These are phyloP conservation scores for Hypomontagnella submonticulosa DNA, from an alignment of 495 filamentous ascomycete genomes.

Conservation along the genomic window DNA sequence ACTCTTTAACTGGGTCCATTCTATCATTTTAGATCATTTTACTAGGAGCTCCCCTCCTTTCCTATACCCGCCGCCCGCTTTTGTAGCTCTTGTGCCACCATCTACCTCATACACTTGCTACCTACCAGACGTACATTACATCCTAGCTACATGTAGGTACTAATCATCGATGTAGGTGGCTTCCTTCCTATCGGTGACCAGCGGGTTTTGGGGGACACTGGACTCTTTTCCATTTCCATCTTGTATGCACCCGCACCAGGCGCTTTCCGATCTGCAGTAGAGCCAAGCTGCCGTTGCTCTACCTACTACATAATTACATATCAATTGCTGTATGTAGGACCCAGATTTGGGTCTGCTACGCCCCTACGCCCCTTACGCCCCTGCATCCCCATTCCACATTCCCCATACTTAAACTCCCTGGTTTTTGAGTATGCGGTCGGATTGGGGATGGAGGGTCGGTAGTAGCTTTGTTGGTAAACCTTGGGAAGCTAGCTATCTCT, in stretches of 20 bases:
- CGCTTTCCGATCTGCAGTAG: conserved; percentile 42
- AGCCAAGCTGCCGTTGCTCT: conserved; percentile 20
- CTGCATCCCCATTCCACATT: conserved; percentile 15
- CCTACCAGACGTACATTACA: conserved; percentile 1
- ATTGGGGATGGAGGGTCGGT: conserved; percentile 31
- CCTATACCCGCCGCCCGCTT: neutral
- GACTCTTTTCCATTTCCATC: conserved; percentile 3
- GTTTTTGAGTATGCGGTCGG: conserved; percentile 21
- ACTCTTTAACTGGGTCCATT: conserved; percentile 32
- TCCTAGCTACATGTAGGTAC: neutral
- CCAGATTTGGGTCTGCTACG: conserved; percentile 34
- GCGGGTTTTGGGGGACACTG: conserved; percentile 15
- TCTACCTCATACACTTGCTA: conserved; percentile 21
- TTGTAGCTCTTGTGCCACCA: conserved; percentile 17
- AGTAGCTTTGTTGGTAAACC: conserved; percentile 12
- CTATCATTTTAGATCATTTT: conserved; percentile 4
- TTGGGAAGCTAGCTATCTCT: conserved; percentile 15
- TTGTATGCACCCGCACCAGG: conserved; percentile 34
- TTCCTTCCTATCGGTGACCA: conserved; percentile 33
- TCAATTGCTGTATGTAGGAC: conserved; percentile 12
- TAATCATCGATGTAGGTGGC: neutral
- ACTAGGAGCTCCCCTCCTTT: conserved; percentile 39
- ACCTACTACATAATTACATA: neutral
- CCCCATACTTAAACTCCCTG: conserved; percentile 2
- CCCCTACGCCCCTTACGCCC: conserved; percentile 25